Evolutionary conservation across 2,329 filamentous ascomycete species (phyloP), one percentile per base, ranked within the genome.

Genomic region (Aureobasidium uvarum): DNA sequence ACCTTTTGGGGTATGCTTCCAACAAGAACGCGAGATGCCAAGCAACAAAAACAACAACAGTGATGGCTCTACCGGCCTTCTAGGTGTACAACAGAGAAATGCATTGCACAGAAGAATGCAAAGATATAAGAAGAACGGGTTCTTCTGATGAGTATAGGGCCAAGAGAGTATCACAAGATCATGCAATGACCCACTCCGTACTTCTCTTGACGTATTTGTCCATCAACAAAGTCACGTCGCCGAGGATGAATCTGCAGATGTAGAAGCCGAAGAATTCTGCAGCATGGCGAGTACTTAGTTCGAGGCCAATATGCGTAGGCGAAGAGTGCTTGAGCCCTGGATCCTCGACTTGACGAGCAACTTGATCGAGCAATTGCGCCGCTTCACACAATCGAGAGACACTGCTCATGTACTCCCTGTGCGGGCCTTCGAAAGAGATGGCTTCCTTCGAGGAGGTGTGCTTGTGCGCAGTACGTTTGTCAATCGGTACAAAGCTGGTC

Each of bases 221-320:
- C 71, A 99, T 81, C 80, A 99, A 82, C 74, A 95, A 77, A 45
- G 87, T 85, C 67, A 99, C 80, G 76, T 99, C 95, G 4, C 87
- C 83, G 67, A 99, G 81, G n/a, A 93, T 92, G 75, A 99, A 99
- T 20, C 95, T 89, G 77, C 94, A 97, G 33, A 99, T 85, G 76
- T 95, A 98, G 77, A 99, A 97, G 18, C 89, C 93, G 76, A 99
- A 99, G 78, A 99, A 99, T 77, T 99, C 95, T 39, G 94, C 91
- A 8, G 94, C 95, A 76, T 97, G 94, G 46, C 94, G 86, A 41
- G 92, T 92, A 75, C 92, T 95, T 46, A 99, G 84, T 78, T 99
- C 95, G 39, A 99, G 85, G 11, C 95, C 95, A 62, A 99, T 93
- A 74, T 97, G 93, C 10, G 95, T 98, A 72, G 92, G 92, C 71